A percentile compares a stretch with the other conserved stretches of the same genome.
These are phyloP conservation scores for Solanum chiquidenum DNA, from an alignment of 257 asterid species.

Conservation along the genomic window DNA sequence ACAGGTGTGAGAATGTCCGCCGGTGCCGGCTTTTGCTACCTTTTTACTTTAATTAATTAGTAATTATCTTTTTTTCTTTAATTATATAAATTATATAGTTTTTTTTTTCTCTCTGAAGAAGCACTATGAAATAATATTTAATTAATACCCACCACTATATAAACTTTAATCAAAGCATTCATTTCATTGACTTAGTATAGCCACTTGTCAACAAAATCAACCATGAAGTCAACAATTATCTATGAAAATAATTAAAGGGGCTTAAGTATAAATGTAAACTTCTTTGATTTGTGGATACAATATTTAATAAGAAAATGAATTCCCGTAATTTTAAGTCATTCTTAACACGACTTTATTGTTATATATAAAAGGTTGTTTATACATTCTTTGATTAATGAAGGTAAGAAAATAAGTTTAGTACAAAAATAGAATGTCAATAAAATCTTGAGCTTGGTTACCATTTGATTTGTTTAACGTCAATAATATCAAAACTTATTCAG, in stretches of 20 bases:
- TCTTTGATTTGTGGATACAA: background rate
- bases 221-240: background rate
- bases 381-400: background rate
- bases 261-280: background rate
- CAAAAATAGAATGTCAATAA: background rate
- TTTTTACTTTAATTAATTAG: slow-evolving; percentile 11
- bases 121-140: slow-evolving; percentile 16
- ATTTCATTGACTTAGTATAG: background rate
- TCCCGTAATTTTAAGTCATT: background rate
- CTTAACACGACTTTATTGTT: background rate
- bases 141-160: background rate
- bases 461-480: background rate
- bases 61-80: background rate
- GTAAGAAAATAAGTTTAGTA: background rate
- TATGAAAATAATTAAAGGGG: background rate
- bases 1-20: slow-evolving; percentile 32
- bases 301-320: background rate
- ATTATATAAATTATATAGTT: background rate
- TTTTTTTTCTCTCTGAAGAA: background rate
- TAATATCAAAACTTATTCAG: background rate
- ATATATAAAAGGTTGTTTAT: background rate
- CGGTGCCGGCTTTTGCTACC: slow-evolving; percentile 47
- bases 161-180: background rate
- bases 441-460: background rate
- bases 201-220: background rate